phyloP scores from a whole-genome alignment of 2,329 filamentous ascomycete genomes.

The Aspergillus carbonarius region DNA sequence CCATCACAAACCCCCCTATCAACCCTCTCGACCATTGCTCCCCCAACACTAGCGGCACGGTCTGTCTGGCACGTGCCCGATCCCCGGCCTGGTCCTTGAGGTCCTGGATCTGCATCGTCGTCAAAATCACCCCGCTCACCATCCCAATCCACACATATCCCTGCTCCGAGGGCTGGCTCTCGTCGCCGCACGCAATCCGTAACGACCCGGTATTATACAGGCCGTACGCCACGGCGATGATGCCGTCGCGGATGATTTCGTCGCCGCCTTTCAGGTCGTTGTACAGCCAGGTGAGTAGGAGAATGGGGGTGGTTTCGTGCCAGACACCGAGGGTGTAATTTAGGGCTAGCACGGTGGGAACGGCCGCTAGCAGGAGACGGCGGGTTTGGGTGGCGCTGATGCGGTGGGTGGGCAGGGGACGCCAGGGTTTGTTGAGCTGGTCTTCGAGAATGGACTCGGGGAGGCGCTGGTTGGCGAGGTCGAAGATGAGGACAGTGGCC shows the following conservation, averaged over 20 bases:
- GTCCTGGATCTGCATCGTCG: conserved; percentile 43
- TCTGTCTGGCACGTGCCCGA: conserved; percentile 22
- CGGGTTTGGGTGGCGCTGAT: conserved; percentile 23
- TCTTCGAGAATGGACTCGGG: conserved; percentile 40
- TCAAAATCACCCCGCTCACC: conserved; percentile 31
- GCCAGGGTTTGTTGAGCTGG: conserved; percentile 43
- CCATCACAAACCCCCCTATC: conserved; percentile 22
- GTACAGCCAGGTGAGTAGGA: conserved; percentile 41
- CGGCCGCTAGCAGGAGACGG: conserved; percentile 23
- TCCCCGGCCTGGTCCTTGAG: conserved; percentile 39
- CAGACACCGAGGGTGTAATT: conserved; percentile 23
- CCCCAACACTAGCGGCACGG: conserved; percentile 30
- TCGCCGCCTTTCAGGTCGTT: conserved; percentile 41
- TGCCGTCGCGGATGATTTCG: conserved; percentile 24
- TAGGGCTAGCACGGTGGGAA: conserved; percentile 22
- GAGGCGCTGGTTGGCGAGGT: conserved; percentile 42
- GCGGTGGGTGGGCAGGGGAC: conserved; percentile 30
- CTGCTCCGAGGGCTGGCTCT: neutral
- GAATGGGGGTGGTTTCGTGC: conserved; percentile 30
- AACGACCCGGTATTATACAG: conserved; percentile 21
- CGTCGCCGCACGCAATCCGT: neutral
- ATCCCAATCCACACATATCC: conserved; percentile 30
- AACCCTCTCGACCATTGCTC: conserved; percentile 27
- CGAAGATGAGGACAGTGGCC: conserved; percentile 38
- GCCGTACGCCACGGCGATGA: conserved; percentile 27